Conservation (phyloP, 202 grass and related monocot genomes). For the Hordeum pubiflorum region DNA sequence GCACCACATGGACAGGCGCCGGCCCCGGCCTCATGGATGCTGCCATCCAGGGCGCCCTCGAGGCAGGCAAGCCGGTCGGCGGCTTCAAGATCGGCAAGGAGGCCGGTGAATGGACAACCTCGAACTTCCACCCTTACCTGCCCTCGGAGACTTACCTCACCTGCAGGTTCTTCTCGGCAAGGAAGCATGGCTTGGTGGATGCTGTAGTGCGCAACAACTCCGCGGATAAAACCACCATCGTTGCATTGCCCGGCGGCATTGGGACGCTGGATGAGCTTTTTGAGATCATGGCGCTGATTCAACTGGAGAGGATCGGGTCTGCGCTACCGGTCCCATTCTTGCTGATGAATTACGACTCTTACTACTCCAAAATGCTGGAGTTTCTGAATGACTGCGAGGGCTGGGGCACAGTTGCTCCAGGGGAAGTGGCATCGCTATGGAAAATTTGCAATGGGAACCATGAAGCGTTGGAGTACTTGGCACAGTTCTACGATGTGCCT, state of each 20-base stretch:
- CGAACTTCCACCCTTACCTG: slow-evolving; percentile 68
- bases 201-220: slow-evolving; percentile 52
- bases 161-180: slow-evolving; percentile 87
- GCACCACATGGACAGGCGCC: slow-evolving; percentile 86
- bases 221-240: slow-evolving; percentile 38
- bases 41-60: slow-evolving; percentile 52
- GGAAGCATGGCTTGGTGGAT: slow-evolving; percentile 86
- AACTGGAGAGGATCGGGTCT: slow-evolving; percentile 78
- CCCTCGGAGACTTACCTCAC: slow-evolving; percentile 64
- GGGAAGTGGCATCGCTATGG: slow-evolving; percentile 68
- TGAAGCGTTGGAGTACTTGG: slow-evolving; percentile 78
- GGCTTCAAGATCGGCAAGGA: slow-evolving; percentile 84
- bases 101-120: slow-evolving; percentile 74
- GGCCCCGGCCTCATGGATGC: slow-evolving; percentile 91
- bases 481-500: slow-evolving; percentile 56
- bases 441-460: slow-evolving; percentile 62
- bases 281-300: slow-evolving; percentile 66
- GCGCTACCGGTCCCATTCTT: slow-evolving; percentile 51
- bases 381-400: slow-evolving; percentile 60
- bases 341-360: slow-evolving; percentile 81
- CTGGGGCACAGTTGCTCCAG: slow-evolving; percentile 58
- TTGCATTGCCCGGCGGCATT: slow-evolving; percentile 70
- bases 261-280: slow-evolving; percentile 84
- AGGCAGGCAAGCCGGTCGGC: slow-evolving; percentile 47
- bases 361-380: slow-evolving; percentile 67